These are phyloP conservation scores for Phytopythium litorale DNA, from an alignment of 352 stramenopile genomes.

Conservation along the genomic window DNA sequence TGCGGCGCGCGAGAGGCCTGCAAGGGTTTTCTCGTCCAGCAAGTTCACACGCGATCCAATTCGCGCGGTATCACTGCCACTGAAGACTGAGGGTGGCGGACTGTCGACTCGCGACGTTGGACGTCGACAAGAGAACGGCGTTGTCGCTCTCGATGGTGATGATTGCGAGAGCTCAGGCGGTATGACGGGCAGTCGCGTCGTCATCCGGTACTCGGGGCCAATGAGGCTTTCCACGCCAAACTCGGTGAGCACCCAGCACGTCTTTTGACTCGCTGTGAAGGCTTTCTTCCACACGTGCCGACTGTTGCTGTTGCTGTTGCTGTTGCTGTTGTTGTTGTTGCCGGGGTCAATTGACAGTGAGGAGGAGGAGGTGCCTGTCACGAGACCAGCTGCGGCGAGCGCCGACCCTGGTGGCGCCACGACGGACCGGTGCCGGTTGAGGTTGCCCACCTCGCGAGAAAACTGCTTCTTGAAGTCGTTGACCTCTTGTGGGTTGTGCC, in stretches of 20 bases:
- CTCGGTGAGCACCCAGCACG: conserved; percentile 67
- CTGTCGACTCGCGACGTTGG: conserved; percentile 33
- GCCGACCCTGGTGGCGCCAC: conserved; percentile 32
- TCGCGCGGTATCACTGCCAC: conserved; percentile 31
- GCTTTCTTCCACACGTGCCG: conserved; percentile 38
- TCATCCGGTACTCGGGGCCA: conserved; percentile 58
- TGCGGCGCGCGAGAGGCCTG: conserved; percentile 33
- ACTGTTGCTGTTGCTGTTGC: conserved; percentile 7
- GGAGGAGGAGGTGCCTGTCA: conserved; percentile 10
- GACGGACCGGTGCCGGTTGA: conserved; percentile 64
- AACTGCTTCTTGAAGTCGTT: conserved; percentile 78
- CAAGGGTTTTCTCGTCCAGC: conserved; percentile 41
- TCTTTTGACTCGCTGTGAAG: conserved; percentile 46
- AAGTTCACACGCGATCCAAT: conserved; percentile 49
- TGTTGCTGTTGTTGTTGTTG: conserved; percentile 12
- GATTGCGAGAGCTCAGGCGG: conserved; percentile 15
- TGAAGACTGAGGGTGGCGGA: conserved; percentile 30
- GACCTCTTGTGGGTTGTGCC: conserved; percentile 68
- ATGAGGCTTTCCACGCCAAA: conserved; percentile 55
- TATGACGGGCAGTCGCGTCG: conserved; percentile 38
- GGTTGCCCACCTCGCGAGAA: conserved; percentile 60
- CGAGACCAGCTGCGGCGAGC: conserved; percentile 19
- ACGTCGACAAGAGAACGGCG: conserved; percentile 10
- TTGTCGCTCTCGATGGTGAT: not conserved
- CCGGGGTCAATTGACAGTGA: conserved; percentile 14